Evolutionary conservation across 23 red algal species (phyloP), one percentile per base, ranked within the genome.

Genomic region (Gracilaria gracilis): DNA sequence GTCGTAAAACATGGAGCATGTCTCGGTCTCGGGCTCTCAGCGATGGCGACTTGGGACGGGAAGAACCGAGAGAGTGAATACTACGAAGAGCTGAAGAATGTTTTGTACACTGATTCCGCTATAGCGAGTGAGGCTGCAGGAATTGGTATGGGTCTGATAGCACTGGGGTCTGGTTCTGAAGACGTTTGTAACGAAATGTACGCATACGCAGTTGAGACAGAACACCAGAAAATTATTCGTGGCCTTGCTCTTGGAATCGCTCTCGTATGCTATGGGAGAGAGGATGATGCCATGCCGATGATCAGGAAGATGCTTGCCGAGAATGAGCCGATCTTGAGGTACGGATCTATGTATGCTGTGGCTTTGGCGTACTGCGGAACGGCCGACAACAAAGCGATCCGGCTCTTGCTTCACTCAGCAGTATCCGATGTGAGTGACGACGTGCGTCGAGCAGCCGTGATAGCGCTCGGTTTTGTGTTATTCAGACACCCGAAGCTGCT

Each of bases 1-100:
- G 92, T 99, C n/a, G 90, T 99, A 51, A 92, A 99, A 81, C 97
- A 99, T 78, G 97, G 97, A 34, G 97, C 94, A 0, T 99, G 97
- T 84, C 86, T 99, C 4, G 97, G 93, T 31, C 93, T 99, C 2
- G 97, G 97, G 38, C 86, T 99, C 25, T 80, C 91, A 17, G 62
- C 86, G 38, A 95, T 99, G 91, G 92, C 88, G 29, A 88, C 92
- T 7, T 91, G 91, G 89, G 86, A 95, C 84, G 96, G 90, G 39
- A 71, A 48, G 39, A 88, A 93, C 50, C 53, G 62, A 16, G 96
- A 95, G 25, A 94, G 79, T 65, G 94, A 99, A 48, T 80, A 89
- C 15, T 99, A 96, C 81, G 93, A 99, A 65, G 97, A 96, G 50
- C 83, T 99, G 19, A 92, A 93, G 46, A 93, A 93, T 32, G 92